Base-by-base conservation (phyloP, 208 protist genomes). In the Crithidia mellificae region DNA sequence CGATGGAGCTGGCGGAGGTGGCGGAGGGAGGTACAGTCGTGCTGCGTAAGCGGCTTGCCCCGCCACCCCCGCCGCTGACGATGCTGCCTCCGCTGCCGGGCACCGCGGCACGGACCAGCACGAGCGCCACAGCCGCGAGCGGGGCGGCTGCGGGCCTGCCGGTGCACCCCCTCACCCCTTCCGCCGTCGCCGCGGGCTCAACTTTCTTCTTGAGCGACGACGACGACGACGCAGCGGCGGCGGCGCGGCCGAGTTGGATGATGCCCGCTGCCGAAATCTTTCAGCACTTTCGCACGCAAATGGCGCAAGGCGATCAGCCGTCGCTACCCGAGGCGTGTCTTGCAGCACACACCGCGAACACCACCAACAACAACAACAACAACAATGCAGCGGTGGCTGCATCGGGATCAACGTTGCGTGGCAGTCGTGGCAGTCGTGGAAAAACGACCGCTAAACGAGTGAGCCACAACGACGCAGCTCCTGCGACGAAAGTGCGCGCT, bases 1-100 rank as follows among this genome's bases (percentile, higher is more conserved):
- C 74, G 32, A 90, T 91, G 83, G 34, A 67, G 29, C 14, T 94
- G 15, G 47, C 74, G 30, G 72, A 63, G 32, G 65, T 78, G 27
- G 19, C 29, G 11, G 69, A 57, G 0, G 50, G 53, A 0, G 68
- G 69, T 11, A 58, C 50, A 12, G 47, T 86, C 12, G n/a, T 84
- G 36, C 46, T 66, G 46, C 68, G 70, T 22, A 76, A 77, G 39
- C 19, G 7, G 8, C 17, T 29, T 1, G 15, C 41, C 9, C 43
- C 29, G 27, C 25, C 24, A 3, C 32, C 54, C 2, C n/a, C 46
- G 12, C 22, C 32, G 17, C 25, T 27, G 19, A 2, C 27, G 46
- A 4, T 27, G 46, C 17, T 46, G 41, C 41, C 41, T 6, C 41
- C 56, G 19, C 24, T 36, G 15, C 34, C 38, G 9, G 46, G 20